A percentile compares a stretch with the other conserved stretches of the same genome.
Evolutionary conservation across 495 filamentous ascomycete genomes (phyloP).

Genomic region (Beverwykella pulmonaria): DNA sequence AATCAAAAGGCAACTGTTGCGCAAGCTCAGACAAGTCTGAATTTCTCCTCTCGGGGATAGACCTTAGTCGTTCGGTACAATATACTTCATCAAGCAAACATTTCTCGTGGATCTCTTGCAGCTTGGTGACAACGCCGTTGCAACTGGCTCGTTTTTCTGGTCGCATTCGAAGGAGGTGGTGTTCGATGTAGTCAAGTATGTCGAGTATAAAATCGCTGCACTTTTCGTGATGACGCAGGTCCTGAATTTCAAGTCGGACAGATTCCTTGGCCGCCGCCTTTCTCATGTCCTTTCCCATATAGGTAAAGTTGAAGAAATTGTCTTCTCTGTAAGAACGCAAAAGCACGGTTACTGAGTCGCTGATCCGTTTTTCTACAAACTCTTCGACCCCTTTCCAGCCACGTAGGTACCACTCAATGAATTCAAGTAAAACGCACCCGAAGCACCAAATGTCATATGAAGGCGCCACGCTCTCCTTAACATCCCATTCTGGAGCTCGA

Average conservation of each 20-base stretch:
- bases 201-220: constrained; percentile 23
- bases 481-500: constrained; percentile 16
- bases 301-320: constrained; percentile 18
- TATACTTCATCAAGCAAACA: background rate
- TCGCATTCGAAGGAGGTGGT: background rate
- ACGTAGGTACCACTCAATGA: constrained; percentile 15
- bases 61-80: background rate
- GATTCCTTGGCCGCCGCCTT: background rate
- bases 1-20: background rate
- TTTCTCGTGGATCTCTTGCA: background rate
- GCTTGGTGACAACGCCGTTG: background rate
- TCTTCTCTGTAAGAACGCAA: background rate
- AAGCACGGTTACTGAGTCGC: background rate
- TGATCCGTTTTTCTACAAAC: background rate
- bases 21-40: background rate
- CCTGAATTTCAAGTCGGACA: background rate
- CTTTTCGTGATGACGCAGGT: background rate
- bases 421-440: constrained; percentile 24
- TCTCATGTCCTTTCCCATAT: background rate
- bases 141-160: background rate
- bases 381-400: constrained; percentile 11
- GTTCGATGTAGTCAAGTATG: constrained; percentile 9
- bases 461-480: background rate
- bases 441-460: constrained; percentile 26
- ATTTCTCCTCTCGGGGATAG: background rate